A percentile compares a stretch with the other conserved stretches of the same genome.
Evolutionary conservation across 2,329 filamentous ascomycete genomes (phyloP).

Genomic region (Aureobasidium subglaciale): DNA sequence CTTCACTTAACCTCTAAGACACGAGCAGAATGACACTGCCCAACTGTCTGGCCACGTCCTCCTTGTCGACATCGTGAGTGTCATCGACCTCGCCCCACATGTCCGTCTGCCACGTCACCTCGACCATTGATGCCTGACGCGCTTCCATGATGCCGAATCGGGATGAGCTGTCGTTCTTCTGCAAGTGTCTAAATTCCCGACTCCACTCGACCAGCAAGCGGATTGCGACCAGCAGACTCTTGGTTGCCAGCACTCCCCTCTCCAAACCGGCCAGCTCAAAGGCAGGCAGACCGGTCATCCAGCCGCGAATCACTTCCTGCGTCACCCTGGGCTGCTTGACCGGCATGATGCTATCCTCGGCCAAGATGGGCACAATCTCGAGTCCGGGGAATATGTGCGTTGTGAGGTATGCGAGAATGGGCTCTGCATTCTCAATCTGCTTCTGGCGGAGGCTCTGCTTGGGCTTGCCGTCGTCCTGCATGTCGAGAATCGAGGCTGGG

Average conservation of each 20-base stretch:
- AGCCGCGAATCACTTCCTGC: conserved; percentile 67
- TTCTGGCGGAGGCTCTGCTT: conserved; percentile 56
- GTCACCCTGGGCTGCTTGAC: conserved; percentile 65
- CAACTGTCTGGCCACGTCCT: conserved; percentile 79
- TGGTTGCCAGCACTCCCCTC: conserved; percentile 73
- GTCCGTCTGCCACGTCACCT: conserved; percentile 82
- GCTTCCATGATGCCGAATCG: conserved; percentile 78
- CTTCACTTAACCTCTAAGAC: conserved; percentile 19
- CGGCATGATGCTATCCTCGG: conserved; percentile 68
- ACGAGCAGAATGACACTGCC: conserved; percentile 81
- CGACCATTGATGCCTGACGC: conserved; percentile 66
- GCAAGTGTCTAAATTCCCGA: conserved; percentile 55
- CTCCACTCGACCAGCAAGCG: conserved; percentile 84
- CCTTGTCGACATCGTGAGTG: conserved; percentile 91
- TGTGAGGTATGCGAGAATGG: conserved; percentile 65
- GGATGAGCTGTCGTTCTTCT: conserved; percentile 29
- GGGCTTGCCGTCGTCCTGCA: conserved; percentile 37
- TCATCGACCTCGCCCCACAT: conserved; percentile 98
- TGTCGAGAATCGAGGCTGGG: conserved; percentile 20
- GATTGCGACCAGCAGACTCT: conserved; percentile 73
- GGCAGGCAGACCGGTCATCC: conserved; percentile 63
- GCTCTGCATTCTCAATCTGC: conserved; percentile 62
- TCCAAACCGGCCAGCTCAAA: conserved; percentile 87
- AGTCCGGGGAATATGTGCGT: conserved; percentile 77
- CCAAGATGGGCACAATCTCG: conserved; percentile 72